These are phyloP conservation scores for Ganoderma boninense DNA, from an alignment of 1,284 basidiomycete genomes.

Conservation along the genomic window DNA sequence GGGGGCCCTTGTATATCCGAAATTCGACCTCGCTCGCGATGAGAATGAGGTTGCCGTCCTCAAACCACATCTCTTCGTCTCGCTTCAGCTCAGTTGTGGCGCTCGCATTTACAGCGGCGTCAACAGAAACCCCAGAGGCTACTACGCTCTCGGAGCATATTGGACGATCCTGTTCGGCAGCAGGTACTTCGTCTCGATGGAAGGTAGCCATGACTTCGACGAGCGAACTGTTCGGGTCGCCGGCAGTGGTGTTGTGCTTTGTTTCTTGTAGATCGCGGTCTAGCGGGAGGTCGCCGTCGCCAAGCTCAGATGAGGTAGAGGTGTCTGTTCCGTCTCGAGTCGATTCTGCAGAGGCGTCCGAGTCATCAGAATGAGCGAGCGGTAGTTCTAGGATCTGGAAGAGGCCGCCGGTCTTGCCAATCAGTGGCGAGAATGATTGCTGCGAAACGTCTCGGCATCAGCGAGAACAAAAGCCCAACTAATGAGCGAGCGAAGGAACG, in stretches of 20 bases:
- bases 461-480: too few relatives aligned
- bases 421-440: constrained; percentile 6
- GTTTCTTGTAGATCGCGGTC: neutral
- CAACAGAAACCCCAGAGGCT: neutral
- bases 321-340: neutral
- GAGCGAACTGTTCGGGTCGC: neutral
- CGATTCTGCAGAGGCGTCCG: neutral
- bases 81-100: neutral
- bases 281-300: neutral
- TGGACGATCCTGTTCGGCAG: neutral
- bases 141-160: neutral
- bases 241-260: neutral
- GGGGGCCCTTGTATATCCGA: constrained; percentile 14
- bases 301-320: neutral
- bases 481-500: neutral
- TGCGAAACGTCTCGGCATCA: neutral
- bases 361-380: constrained; percentile 11
- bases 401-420: neutral
- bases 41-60: constrained; percentile 11
- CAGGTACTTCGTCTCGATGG: too few relatives aligned
- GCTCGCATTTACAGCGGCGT: too few relatives aligned
- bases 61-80: constrained; percentile 16
- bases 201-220: neutral
- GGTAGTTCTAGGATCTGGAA: constrained; percentile 2
- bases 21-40: constrained; percentile 9